Evolutionary conservation across 352 stramenopile species (phyloP).

Genomic region (Globisporangium okanoganense): DNA sequence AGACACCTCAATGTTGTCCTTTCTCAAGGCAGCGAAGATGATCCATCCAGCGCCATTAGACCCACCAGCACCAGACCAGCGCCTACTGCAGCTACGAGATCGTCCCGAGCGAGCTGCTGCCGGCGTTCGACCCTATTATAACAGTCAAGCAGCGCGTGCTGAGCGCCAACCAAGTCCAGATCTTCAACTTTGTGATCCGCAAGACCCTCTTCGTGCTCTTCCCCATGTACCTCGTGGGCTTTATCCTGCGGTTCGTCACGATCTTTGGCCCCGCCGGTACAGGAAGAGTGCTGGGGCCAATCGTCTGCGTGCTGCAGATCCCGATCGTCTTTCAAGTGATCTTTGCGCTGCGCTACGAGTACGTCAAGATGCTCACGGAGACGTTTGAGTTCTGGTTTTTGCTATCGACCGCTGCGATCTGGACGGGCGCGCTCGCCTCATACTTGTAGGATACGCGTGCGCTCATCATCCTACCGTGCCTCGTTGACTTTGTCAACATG

Average conservation of each 20-base stretch:
- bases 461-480: neutral
- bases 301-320: conserved; percentile 8
- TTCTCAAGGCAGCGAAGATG: no score
- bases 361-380: conserved; percentile 6
- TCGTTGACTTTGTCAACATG: conserved; percentile 17
- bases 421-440: neutral
- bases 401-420: conserved; percentile 4
- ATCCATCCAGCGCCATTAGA: neutral
- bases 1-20: no score
- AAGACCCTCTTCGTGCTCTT: neutral
- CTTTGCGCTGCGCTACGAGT: conserved; percentile 11
- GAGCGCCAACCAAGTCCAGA: neutral
- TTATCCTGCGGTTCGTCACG: neutral
- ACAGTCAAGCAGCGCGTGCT: conserved; percentile 11
- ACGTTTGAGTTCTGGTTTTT: conserved; percentile 19
- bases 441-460: conserved; percentile 10
- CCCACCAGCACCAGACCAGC: neutral
- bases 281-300: neutral
- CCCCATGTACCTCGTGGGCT: conserved; percentile 6
- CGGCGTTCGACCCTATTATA: neutral
- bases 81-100: conserved; percentile 7
- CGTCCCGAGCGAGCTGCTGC: conserved; percentile 1
- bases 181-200: conserved; percentile 3
- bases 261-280: neutral
- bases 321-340: conserved; percentile 7